Percentiles rank a stretch among this genome's conserved stretches.
Evolutionary conservation across 345 rosid species (phyloP).

Genomic region (Hibiscus tridactylites): DNA sequence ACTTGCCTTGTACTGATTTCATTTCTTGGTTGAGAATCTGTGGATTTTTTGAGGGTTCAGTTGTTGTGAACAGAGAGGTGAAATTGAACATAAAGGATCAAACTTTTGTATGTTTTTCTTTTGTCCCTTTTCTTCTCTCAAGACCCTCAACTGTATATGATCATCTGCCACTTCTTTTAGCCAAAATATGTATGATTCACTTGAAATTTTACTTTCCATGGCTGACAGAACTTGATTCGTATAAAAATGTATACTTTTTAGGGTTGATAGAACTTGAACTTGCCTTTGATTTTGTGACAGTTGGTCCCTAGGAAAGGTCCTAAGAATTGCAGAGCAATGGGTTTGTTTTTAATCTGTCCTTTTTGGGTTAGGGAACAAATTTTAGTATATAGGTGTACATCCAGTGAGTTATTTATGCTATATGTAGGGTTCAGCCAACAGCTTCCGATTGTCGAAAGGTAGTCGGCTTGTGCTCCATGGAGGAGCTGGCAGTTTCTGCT

Average conservation of each 20-base stretch:
- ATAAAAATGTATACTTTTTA: too few relatives aligned
- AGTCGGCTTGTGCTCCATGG: slow-evolving; percentile 26
- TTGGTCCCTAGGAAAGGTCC: neutral
- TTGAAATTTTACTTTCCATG: neutral
- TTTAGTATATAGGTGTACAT: neutral
- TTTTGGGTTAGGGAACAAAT: neutral
- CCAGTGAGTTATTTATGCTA: neutral
- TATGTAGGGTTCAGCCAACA: slow-evolving; percentile 26
- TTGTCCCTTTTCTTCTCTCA: neutral
- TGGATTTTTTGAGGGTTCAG: too few relatives aligned
- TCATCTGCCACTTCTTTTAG: neutral
- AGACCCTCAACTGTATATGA: neutral
- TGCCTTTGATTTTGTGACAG: neutral
- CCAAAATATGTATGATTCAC: neutral
- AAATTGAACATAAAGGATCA: neutral
- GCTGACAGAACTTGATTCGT: neutral
- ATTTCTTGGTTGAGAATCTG: neutral
- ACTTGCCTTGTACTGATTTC: neutral
- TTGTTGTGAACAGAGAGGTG: neutral
- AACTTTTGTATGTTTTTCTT: neutral
- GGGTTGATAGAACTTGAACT: neutral
- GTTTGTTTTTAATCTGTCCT: neutral
- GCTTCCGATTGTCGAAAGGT: slow-evolving; percentile 17
- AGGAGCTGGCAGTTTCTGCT: slow-evolving; percentile 31
- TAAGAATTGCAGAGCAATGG: neutral